These are phyloP conservation scores for Jatropha curcas DNA, from an alignment of 345 rosid genomes.

Conservation along the genomic window DNA sequence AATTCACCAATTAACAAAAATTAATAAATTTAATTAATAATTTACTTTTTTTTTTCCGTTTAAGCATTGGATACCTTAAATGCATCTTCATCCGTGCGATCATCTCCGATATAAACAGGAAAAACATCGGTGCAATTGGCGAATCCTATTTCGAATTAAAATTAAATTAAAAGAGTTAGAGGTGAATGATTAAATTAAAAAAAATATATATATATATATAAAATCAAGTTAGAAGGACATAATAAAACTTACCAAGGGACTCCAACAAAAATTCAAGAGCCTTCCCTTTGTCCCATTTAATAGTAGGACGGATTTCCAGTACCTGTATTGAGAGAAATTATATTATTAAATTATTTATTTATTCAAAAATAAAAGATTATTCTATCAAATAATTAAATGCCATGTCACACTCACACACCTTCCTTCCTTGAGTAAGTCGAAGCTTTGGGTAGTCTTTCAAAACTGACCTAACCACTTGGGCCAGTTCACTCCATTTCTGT, in stretches of 20 bases:
- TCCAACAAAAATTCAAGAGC: slow-evolving; percentile 91
- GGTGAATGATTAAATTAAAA: background rate
- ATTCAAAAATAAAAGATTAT: background rate
- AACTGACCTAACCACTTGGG: slow-evolving; percentile 61
- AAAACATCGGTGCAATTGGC: slow-evolving; percentile 63
- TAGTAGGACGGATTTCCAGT: slow-evolving; percentile 81
- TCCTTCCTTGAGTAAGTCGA: slow-evolving; percentile 73
- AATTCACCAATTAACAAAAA: background rate
- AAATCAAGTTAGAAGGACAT: no score
- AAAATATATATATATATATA: background rate
- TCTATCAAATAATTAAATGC: slow-evolving; percentile 1
- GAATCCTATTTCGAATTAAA: slow-evolving; percentile 40
- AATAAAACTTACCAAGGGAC: slow-evolving; percentile 62
- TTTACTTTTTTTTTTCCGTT: no score
- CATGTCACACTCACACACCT: slow-evolving; percentile 56
- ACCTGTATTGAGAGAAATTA: slow-evolving; percentile 45
- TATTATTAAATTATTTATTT: background rate
- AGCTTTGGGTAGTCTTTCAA: slow-evolving; percentile 69
- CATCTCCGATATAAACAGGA: slow-evolving; percentile 91
- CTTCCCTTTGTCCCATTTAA: slow-evolving; percentile 96
- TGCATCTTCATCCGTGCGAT: slow-evolving; percentile 96
- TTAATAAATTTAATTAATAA: background rate
- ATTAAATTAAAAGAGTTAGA: background rate
- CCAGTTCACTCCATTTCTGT: slow-evolving; percentile 82
- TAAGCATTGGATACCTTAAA: slow-evolving; percentile 55